Evolutionary conservation across 225 moss, liverwort and hornwort genomes (phyloP).

Genomic region (Antitrichia curtipendula): DNA sequence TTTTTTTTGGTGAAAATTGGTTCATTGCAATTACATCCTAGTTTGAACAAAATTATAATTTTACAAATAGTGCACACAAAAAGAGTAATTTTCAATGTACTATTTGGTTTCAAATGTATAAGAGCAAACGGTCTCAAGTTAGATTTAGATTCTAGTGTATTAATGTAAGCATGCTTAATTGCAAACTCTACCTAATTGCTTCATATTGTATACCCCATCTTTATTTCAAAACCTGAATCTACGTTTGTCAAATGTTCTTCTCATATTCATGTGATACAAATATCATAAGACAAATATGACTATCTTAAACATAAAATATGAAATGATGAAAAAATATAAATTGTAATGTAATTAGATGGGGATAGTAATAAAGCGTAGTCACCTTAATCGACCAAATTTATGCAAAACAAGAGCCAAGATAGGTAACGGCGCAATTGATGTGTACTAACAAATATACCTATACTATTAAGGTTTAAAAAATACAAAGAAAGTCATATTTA

Average conservation of each 20-base stretch:
- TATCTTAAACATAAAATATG: not conserved
- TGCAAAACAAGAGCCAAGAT: not conserved
- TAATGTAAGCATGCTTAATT: not conserved
- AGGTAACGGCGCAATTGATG: not conserved
- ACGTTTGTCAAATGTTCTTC: not conserved
- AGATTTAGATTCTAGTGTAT: not conserved
- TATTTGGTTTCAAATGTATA: not conserved
- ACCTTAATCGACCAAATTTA: not conserved
- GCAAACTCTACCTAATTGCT: not conserved
- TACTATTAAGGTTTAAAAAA: not conserved
- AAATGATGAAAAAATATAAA: rapidly evolving
- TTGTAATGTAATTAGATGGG: not conserved
- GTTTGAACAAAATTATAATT: not conserved
- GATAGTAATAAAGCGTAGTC: not conserved
- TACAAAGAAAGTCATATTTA: not conserved
- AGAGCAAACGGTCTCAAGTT: not conserved
- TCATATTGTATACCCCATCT: not conserved
- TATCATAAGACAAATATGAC: not conserved
- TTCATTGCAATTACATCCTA: not conserved
- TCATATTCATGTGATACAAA: not conserved
- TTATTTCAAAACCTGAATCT: not conserved
- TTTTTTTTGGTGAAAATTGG: not conserved
- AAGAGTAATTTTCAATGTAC: not conserved
- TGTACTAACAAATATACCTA: not conserved
- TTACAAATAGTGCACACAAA: no score